Conservation (phyloP, 805 yeast genomes). For the Hemisphaericaspora nanyangensis region DNA sequence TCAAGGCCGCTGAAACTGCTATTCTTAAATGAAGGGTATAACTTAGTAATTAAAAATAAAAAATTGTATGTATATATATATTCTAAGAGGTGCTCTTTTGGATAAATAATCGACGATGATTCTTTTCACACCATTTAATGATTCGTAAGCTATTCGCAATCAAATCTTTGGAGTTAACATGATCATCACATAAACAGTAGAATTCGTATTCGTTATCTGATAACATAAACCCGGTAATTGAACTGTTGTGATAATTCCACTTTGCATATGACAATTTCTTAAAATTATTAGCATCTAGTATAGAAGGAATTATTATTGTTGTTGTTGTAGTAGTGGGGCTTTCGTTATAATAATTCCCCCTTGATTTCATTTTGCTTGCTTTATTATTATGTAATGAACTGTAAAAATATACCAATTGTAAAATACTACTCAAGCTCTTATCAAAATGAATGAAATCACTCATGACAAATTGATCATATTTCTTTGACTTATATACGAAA, state of each 20-base stretch:
- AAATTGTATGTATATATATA: constrained; percentile 1
- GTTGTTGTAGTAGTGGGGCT: constrained; percentile 4
- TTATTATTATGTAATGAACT: constrained; percentile 23
- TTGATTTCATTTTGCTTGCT: constrained; percentile 18
- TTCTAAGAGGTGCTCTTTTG: neutral
- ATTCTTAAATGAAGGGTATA: constrained; percentile 24
- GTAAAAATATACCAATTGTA: constrained; percentile 37
- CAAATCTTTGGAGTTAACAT: constrained; percentile 52
- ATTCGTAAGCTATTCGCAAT: constrained; percentile 60
- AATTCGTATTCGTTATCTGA: constrained; percentile 31
- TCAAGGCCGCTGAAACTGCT: constrained; percentile 54
- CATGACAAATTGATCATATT: constrained; percentile 61
- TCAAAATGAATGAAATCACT: constrained; percentile 26
- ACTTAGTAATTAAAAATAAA: neutral
- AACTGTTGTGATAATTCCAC: constrained; percentile 27
- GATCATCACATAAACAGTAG: constrained; percentile 39
- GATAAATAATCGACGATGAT: constrained; percentile 64
- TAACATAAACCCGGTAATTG: constrained; percentile 34
- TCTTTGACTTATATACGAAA: constrained; percentile 73
- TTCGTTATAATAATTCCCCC: neutral
- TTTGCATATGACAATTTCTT: constrained; percentile 45
- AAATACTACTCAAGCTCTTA: constrained; percentile 22
- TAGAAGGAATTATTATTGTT: constrained; percentile 5
- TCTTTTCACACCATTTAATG: constrained; percentile 70
- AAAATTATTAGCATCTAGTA: constrained; percentile 15